Conservation (phyloP, 257 asterid genomes). For the Capsicum baccatum region DNA sequence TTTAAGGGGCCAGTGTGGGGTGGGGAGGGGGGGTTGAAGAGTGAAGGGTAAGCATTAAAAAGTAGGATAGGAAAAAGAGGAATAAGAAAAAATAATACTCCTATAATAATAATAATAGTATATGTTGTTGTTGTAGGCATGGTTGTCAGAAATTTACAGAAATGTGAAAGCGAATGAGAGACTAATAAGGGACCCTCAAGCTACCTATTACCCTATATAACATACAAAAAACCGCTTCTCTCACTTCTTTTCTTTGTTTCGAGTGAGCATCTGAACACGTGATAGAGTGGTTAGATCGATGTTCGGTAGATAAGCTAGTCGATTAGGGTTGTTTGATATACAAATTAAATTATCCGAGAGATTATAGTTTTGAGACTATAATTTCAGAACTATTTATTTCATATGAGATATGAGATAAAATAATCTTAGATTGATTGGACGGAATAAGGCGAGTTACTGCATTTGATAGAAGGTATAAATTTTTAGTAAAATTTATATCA, state of each 20-base stretch:
- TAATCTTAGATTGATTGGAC: no score
- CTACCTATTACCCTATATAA: neutral
- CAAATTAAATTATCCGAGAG: no score
- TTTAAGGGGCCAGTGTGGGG: neutral
- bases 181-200: neutral
- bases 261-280: neutral
- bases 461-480: no score
- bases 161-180: conserved; percentile 17
- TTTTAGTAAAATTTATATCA: no score
- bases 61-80: neutral
- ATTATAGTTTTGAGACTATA: no score
- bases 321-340: no score
- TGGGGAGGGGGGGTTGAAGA: neutral
- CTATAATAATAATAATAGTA: neutral
- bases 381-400: no score
- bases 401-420: no score
- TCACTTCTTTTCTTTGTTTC: neutral
- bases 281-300: no score
- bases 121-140: neutral
- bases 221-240: conserved; percentile 20
- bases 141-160: conserved; percentile 25
- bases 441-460: no score
- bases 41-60: conserved; percentile 26
- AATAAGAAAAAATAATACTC: neutral
- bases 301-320: no score